A percentile compares a stretch with the other conserved stretches of the same genome.
Conservation (phyloP, 345 rosid genomes). For the Salix brachista region DNA sequence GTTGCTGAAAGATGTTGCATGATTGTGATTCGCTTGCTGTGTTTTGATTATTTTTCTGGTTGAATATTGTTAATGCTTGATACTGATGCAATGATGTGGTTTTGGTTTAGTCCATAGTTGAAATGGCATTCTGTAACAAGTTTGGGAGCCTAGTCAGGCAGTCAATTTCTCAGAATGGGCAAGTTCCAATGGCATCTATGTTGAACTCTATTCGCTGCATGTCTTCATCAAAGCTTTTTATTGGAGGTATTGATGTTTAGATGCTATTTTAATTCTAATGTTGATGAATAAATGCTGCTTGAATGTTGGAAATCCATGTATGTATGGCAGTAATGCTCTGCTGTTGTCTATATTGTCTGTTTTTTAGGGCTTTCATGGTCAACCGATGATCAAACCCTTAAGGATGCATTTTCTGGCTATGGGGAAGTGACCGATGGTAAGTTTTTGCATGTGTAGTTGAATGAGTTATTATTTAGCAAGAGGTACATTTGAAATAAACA, state of each 20-base stretch:
- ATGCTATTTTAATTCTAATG: too few species aligned
- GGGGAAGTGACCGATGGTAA: conserved; percentile 40
- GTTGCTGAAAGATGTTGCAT: neutral
- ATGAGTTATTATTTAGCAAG: neutral
- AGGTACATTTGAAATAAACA: neutral
- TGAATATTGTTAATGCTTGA: neutral
- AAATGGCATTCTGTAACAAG: conserved; percentile 66
- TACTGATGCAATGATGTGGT: neutral
- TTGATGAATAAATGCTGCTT: neutral
- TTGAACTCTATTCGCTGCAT: conserved; percentile 51
- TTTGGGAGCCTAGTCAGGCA: conserved; percentile 52
- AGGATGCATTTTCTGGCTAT: conserved; percentile 37
- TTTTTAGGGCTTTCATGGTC: conserved; percentile 32
- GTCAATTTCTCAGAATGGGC: conserved; percentile 34
- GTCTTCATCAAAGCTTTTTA: conserved; percentile 57
- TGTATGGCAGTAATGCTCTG: neutral
- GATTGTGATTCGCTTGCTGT: neutral
- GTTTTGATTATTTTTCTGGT: neutral
- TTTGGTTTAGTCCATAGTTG: neutral
- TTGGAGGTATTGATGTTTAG: conserved; percentile 58
- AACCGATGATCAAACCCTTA: conserved; percentile 36
- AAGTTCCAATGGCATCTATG: conserved; percentile 44
- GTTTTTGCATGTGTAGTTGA: neutral
- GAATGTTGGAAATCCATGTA: neutral
- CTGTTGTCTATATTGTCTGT: neutral